Percentiles rank a stretch among this genome's conserved stretches.
Evolutionary conservation across 2,329 filamentous ascomycete species (phyloP).

Genomic region (Curvularia sp.): DNA sequence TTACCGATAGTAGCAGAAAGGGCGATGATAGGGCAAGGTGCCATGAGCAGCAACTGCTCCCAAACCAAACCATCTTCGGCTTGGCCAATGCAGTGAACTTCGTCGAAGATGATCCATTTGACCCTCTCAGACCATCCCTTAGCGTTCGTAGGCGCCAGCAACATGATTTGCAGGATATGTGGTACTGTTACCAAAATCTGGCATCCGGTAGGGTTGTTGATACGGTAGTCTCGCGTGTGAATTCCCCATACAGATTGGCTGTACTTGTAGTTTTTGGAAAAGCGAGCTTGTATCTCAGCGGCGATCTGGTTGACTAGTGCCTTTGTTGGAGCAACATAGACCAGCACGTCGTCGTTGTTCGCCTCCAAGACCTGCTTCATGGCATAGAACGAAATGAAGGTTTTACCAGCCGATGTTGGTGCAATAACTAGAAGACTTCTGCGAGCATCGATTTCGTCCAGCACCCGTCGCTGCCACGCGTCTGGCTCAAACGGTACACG

Average conservation of each 20-base stretch:
- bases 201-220: slow-evolving; percentile 75
- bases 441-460: slow-evolving; percentile 74
- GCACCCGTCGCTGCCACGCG: slow-evolving; percentile 75
- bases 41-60: slow-evolving; percentile 77
- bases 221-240: slow-evolving; percentile 75
- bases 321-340: slow-evolving; percentile 83
- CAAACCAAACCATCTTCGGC: slow-evolving; percentile 77
- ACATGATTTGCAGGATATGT: slow-evolving; percentile 80
- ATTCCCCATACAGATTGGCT: slow-evolving; percentile 77
- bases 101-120: slow-evolving; percentile 80
- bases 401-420: slow-evolving; percentile 81
- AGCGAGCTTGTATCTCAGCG: slow-evolving; percentile 77
- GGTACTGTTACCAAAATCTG: slow-evolving; percentile 81
- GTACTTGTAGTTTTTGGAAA: slow-evolving; percentile 69
- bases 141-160: slow-evolving; percentile 69
- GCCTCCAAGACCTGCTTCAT: slow-evolving; percentile 77
- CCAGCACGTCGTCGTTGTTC: slow-evolving; percentile 72
- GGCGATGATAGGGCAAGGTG: slow-evolving; percentile 79
- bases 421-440: slow-evolving; percentile 77
- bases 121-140: slow-evolving; percentile 72
- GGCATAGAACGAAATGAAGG: slow-evolving; percentile 83
- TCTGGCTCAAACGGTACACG: slow-evolving; percentile 77
- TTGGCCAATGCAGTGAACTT: slow-evolving; percentile 81
- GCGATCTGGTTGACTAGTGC: slow-evolving; percentile 84
- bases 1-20: slow-evolving; percentile 83